These are phyloP conservation scores for Astrothelium subdiscretum DNA, from an alignment of 495 filamentous ascomycete genomes.

Conservation along the genomic window DNA sequence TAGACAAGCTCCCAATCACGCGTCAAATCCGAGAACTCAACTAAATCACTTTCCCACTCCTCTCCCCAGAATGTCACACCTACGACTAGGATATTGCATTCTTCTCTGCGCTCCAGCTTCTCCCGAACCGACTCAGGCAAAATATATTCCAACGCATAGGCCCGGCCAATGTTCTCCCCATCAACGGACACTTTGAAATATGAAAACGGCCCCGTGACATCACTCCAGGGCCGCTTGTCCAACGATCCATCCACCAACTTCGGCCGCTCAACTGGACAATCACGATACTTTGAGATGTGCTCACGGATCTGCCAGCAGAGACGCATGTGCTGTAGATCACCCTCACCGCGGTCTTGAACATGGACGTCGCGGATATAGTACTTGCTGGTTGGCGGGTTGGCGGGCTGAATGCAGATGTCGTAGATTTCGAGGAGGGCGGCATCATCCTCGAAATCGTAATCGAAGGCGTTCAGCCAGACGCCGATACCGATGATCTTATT, in stretches of 20 bases:
- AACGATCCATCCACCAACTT: not conserved
- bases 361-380: not conserved
- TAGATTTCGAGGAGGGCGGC: slow-evolving; percentile 1
- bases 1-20: not conserved
- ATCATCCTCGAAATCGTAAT: not conserved
- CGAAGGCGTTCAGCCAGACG: not conserved
- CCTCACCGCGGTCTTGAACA: not conserved
- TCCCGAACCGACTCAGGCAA: slow-evolving; percentile 9
- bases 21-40: not conserved
- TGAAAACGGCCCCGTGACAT: slow-evolving; percentile 18
- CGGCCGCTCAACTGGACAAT: not conserved
- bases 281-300: not conserved
- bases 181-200: slow-evolving; percentile 13
- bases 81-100: not conserved
- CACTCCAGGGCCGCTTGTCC: slow-evolving; percentile 14
- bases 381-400: not conserved
- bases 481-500: not conserved
- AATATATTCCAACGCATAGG: slow-evolving; percentile 16
- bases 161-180: slow-evolving; percentile 10
- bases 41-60: not conserved
- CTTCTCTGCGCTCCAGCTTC: not conserved
- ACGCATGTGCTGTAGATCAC: not conserved
- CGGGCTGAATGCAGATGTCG: not conserved
- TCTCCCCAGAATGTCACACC: not conserved
- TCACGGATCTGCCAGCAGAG: slow-evolving; percentile 3